Evolutionary conservation across 257 asterid species (phyloP).

Genomic region (Solanum peruvianum): DNA sequence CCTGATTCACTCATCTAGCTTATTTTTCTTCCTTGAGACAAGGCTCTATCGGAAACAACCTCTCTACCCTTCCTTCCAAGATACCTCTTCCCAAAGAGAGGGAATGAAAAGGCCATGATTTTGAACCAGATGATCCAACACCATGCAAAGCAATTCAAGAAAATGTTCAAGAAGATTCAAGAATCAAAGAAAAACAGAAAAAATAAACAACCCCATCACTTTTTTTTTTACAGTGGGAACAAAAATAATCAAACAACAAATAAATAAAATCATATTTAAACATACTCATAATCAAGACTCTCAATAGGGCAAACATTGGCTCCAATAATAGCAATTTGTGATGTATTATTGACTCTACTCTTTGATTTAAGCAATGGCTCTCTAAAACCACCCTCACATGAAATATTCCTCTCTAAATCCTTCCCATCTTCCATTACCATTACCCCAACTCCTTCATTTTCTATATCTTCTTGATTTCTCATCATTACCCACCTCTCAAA

Average conservation of each 20-base stretch:
- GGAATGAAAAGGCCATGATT: neutral
- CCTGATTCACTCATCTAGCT: neutral
- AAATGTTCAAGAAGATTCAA: neutral
- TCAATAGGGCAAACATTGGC: constrained; percentile 65
- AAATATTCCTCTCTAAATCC: constrained; percentile 28
- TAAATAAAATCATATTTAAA: neutral
- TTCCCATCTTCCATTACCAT: constrained; percentile 13
- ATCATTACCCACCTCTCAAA: neutral
- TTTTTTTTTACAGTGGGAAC: neutral
- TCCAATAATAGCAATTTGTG: constrained; percentile 81
- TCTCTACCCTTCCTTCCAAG: neutral
- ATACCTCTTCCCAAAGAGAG: neutral
- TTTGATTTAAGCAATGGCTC: constrained; percentile 43
- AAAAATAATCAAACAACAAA: neutral
- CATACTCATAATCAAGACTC: constrained; percentile 88
- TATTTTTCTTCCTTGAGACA: neutral
- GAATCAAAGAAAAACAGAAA: neutral
- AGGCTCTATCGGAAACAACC: neutral
- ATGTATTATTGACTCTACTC: constrained; percentile 59
- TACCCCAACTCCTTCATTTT: constrained; percentile 23
- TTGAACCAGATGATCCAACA: neutral
- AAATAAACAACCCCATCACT: neutral
- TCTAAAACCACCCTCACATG: constrained; percentile 1
- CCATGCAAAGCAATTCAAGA: neutral
- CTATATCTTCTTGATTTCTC: constrained; percentile 32